These are phyloP conservation scores for Erodium moschatum DNA, from an alignment of 441 rosid species.

Conservation along the genomic window DNA sequence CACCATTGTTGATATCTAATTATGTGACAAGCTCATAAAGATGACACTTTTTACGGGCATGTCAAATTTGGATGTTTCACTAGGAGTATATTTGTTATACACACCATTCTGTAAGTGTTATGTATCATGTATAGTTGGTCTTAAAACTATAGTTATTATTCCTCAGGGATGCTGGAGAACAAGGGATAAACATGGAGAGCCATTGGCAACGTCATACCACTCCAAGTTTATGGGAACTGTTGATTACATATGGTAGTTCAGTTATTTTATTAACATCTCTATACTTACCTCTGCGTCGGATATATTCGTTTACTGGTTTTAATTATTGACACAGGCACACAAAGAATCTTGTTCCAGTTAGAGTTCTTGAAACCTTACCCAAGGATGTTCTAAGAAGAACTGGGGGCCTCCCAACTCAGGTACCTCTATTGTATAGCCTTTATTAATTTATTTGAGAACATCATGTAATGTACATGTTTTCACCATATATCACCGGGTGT, in stretches of 20 bases:
- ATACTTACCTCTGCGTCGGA: neutral
- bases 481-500: neutral
- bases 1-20: neutral
- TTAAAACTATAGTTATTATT: slow-evolving; percentile 15
- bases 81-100: too few species aligned
- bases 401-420: slow-evolving; percentile 77
- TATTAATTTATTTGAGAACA: neutral
- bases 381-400: slow-evolving; percentile 47
- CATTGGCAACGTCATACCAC: slow-evolving; percentile 82
- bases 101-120: neutral
- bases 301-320: slow-evolving; percentile 17
- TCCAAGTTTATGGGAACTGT: slow-evolving; percentile 77
- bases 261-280: slow-evolving; percentile 1
- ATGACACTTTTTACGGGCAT: neutral
- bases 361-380: slow-evolving; percentile 89
- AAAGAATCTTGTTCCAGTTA: slow-evolving; percentile 57
- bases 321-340: slow-evolving; percentile 57
- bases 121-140: neutral
- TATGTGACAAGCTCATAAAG: neutral
- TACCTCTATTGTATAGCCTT: slow-evolving; percentile 20
- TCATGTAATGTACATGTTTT: neutral
- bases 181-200: slow-evolving; percentile 64
- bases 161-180: slow-evolving; percentile 51
- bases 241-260: slow-evolving; percentile 70
- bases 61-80: neutral